Evolutionary conservation across 139 green algal species (phyloP).

Genomic region (Eudorina sp.): DNA sequence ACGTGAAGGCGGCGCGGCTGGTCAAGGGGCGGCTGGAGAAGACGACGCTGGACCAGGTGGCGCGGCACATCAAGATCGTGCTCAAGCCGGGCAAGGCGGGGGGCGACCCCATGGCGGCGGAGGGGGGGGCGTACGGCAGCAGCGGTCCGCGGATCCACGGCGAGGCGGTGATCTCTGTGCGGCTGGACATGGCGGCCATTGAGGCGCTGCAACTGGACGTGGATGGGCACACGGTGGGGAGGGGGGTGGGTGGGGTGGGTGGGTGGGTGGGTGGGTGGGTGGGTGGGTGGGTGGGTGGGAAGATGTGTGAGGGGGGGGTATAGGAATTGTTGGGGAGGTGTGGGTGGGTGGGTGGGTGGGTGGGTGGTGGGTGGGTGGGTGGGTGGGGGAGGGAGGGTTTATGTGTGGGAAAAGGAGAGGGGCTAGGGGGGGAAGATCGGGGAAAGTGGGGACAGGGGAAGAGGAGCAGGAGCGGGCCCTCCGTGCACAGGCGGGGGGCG

Average conservation of each 20-base stretch:
- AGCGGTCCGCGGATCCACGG: constrained; percentile 30
- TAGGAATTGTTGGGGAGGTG: too few species aligned
- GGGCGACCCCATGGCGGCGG: neutral
- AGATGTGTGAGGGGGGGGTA: too few species aligned
- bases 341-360: neutral
- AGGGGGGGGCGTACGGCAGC: constrained; percentile 22
- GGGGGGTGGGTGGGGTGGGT: neutral
- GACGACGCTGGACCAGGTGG: constrained; percentile 91
- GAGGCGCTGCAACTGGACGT: constrained; percentile 86
- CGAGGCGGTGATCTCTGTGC: constrained; percentile 67
- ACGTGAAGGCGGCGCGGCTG: constrained; percentile 85
- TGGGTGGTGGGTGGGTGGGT: neutral
- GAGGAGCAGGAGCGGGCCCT: too few species aligned
- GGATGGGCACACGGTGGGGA: constrained; percentile 65
- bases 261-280: too few species aligned
- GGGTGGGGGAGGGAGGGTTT: too few species aligned
- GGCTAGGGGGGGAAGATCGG: too few species aligned
- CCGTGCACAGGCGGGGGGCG: too few species aligned
- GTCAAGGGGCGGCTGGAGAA: constrained; percentile 94
- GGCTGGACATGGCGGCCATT: constrained; percentile 79
- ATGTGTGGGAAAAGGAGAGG: too few species aligned
- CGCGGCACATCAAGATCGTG: constrained; percentile 69
- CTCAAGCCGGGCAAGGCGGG: constrained; percentile 39
- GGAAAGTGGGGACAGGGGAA: too few species aligned
- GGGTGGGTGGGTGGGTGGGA: too few species aligned